Evolutionary conservation across 2,329 filamentous ascomycete species (phyloP).

Genomic region (Cladosporium cucumerinum): DNA sequence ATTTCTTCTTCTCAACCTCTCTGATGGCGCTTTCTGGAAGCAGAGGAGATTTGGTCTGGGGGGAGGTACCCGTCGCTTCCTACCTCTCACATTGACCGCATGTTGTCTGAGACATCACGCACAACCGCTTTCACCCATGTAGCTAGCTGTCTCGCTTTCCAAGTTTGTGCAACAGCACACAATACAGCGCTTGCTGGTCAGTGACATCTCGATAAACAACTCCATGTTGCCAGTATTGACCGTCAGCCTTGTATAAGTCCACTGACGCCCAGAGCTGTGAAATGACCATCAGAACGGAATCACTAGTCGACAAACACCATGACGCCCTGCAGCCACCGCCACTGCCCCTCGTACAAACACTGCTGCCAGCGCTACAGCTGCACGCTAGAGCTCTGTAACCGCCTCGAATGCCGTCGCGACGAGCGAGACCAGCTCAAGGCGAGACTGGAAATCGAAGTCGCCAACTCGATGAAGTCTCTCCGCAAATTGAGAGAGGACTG

Average conservation of each 20-base stretch:
- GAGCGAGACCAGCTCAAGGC: neutral
- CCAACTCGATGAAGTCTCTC: neutral
- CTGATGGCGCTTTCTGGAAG: too few species aligned
- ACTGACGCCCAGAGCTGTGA: neutral
- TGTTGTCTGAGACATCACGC: neutral
- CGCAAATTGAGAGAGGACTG: neutral
- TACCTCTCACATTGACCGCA: neutral
- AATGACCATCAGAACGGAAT: neutral
- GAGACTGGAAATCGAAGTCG: neutral
- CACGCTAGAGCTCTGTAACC: neutral
- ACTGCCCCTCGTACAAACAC: neutral
- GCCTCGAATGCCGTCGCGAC: neutral
- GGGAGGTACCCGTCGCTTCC: neutral
- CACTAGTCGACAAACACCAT: neutral
- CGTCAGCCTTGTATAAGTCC: neutral
- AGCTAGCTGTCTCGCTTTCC: neutral
- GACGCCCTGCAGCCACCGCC: neutral
- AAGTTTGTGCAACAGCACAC: neutral
- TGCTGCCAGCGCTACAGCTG: neutral
- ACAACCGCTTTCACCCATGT: neutral
- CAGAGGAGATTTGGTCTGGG: neutral
- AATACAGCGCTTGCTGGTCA: neutral
- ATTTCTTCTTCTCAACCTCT: neutral
- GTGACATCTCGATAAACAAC: neutral
- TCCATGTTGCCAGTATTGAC: neutral